Percentiles rank a stretch among this genome's conserved stretches.
Evolutionary conservation across 495 filamentous ascomycete species (phyloP).

Genomic region (Lasiosphaeria ovina): DNA sequence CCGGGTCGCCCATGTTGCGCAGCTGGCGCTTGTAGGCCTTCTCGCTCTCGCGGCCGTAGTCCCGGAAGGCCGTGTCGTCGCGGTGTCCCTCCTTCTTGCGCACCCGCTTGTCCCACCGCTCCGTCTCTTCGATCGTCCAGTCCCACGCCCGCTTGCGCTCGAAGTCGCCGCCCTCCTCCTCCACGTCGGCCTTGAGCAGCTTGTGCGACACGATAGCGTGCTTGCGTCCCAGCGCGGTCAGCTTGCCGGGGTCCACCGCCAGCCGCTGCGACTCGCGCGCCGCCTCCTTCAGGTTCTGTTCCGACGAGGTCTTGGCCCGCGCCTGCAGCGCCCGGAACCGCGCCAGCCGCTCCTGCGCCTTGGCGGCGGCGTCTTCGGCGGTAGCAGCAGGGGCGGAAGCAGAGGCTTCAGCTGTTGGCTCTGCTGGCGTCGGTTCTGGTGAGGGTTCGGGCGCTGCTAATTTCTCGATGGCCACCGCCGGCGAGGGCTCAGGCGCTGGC

Average conservation of each 20-base stretch:
- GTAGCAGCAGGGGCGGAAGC: constrained; percentile 7
- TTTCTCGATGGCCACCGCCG: not conserved
- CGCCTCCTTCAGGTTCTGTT: constrained; percentile 80
- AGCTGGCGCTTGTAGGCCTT: constrained; percentile 95
- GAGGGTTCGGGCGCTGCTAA: constrained; percentile 5
- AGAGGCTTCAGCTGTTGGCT: constrained; percentile 5
- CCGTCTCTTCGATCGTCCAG: constrained; percentile 92
- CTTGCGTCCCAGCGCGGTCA: constrained; percentile 71
- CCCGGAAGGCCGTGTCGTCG: constrained; percentile 85
- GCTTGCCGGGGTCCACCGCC: constrained; percentile 68
- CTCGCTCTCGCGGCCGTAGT: constrained; percentile 79
- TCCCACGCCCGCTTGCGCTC: constrained; percentile 98
- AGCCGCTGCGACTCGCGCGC: constrained; percentile 78
- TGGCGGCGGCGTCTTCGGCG: constrained; percentile 40
- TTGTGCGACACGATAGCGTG: constrained; percentile 87
- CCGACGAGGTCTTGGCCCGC: constrained; percentile 73
- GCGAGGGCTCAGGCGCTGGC: constrained; percentile 10
- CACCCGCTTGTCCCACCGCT: constrained; percentile 87
- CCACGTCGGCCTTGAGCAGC: constrained; percentile 85
- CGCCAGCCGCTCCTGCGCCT: constrained; percentile 57
- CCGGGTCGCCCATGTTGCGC: constrained; percentile 59
- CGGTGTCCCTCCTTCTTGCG: constrained; percentile 80
- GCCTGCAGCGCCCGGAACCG: constrained; percentile 84
- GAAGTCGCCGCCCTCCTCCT: constrained; percentile 84
- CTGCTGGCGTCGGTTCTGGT: constrained; percentile 9